These are phyloP conservation scores for Diaporthe ampelina DNA, from an alignment of 2,329 filamentous ascomycete genomes.

Conservation along the genomic window DNA sequence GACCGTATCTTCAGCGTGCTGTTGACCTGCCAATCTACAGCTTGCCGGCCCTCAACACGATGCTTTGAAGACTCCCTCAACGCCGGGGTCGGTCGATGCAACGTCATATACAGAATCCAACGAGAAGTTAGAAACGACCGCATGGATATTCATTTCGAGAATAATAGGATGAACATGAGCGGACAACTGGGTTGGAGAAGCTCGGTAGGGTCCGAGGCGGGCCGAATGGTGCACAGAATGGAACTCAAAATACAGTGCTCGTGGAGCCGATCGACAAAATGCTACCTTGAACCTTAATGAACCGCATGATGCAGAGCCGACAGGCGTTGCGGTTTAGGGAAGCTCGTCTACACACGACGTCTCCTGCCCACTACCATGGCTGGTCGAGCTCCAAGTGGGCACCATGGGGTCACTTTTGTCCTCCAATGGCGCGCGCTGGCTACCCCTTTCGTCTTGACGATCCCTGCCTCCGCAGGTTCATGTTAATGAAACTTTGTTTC, in stretches of 20 bases:
- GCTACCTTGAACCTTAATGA: conserved; percentile 10
- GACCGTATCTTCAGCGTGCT: not conserved
- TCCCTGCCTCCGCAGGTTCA: conserved; percentile 23
- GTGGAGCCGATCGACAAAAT: conserved; percentile 22
- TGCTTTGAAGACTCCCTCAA: not conserved
- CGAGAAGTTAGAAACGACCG: not conserved
- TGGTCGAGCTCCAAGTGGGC: not conserved
- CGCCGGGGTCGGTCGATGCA: not conserved
- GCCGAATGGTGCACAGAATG: conserved; percentile 2
- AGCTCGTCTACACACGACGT: conserved; percentile 24
- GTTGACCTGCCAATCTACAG: not conserved
- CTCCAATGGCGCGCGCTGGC: conserved; percentile 21
- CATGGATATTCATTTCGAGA: not conserved
- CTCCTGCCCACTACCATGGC: not conserved
- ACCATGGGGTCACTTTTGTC: conserved; percentile 25
- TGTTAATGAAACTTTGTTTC: conserved; percentile 32
- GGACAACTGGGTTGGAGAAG: conserved; percentile 1
- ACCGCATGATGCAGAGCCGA: conserved; percentile 17
- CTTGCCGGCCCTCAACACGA: not conserved
- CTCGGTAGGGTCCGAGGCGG: conserved; percentile 29
- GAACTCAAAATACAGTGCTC: conserved; percentile 5
- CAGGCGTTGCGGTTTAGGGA: conserved; percentile 9
- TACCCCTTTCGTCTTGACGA: conserved; percentile 22
- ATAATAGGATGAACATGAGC: not conserved
- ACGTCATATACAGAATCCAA: not conserved